Evolutionary conservation across 352 stramenopile species (phyloP), one percentile per base, ranked within the genome.

Genomic region (Globisporangium mamillatum): DNA sequence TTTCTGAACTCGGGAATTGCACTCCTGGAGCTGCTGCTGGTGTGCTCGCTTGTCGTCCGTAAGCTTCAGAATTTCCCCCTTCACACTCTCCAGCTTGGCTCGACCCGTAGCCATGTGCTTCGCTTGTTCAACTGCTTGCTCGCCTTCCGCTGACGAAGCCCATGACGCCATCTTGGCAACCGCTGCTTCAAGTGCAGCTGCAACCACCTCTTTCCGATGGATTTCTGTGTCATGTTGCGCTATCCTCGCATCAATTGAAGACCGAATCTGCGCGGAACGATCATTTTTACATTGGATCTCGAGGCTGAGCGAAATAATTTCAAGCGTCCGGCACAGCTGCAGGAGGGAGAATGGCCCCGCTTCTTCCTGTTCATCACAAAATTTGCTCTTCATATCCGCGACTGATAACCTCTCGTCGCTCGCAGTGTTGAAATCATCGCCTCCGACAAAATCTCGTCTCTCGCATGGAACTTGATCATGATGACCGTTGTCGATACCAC

Each of bases 261-360:
- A 60, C 3, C 71, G 70, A 22, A 75, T 50, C 0, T 71, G 64
- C n/a, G 62, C 63, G 44, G 72, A 64, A 29, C 63, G 41, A 16
- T 71, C 63, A 34, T 77, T 65, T 14, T 79, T 72, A 48, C 87
- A 78, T 68, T 85, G 72, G 24, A 84, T 76, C 68, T 90, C 83
- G 22, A 89, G 77, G 4, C 66, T 75, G 52, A 75, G 12, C 9
- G 75, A 75, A 54, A 91, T 80, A n/a, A 91, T 75, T 46, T 91
- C 79, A 18, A 90, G 63, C 22, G 77, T 81, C 34, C 71, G 75
- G 10, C 70, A 75, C 7, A 90, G 55, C n/a, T 84, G 74, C n/a
- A 65, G 29, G 1, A 91, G 59, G 18, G 73, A 75, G 52, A 80
- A 85, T 9, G 54, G 67, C 1, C 64, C 44, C 18, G 18, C 72